These are phyloP conservation scores for Phylloporus sp. DNA, from an alignment of 768 basidiomycete genomes.

Conservation along the genomic window DNA sequence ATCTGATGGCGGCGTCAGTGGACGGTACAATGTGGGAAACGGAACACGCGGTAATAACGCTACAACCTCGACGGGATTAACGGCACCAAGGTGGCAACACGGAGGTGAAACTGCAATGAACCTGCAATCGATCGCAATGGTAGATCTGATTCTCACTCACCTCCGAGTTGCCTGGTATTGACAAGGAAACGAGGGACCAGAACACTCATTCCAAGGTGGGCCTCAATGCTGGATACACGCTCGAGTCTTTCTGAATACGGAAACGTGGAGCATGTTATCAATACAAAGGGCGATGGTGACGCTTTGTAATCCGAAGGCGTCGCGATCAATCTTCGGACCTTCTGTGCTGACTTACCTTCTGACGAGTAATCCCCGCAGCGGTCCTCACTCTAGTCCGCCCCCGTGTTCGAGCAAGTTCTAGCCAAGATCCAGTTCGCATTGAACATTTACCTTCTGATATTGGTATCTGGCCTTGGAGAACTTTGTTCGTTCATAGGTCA, in stretches of 20 bases:
- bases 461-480: not conserved
- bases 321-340: slow-evolving; percentile 15
- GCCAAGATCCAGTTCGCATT: not conserved
- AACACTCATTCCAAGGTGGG: not conserved
- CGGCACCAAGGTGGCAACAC: slow-evolving; percentile 13
- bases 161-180: not conserved
- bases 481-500: not conserved
- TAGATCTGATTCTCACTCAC: not conserved
- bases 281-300: too few relatives aligned
- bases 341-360: slow-evolving; percentile 16
- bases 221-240: not conserved
- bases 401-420: not conserved
- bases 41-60: slow-evolving; percentile 12
- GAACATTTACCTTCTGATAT: not conserved
- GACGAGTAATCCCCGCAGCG: slow-evolving; percentile 15
- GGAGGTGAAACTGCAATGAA: slow-evolving; percentile 9
- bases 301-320: slow-evolving; percentile 13
- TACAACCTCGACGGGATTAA: slow-evolving; percentile 9
- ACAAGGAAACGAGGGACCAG: not conserved
- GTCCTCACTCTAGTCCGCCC: not conserved
- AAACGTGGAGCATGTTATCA: too few relatives aligned
- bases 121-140: slow-evolving; percentile 6
- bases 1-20: slow-evolving; percentile 4
- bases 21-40: slow-evolving; percentile 10
- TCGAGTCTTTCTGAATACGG: not conserved